Conservation (phyloP, 225 moss, liverwort and hornwort genomes). For the Antitrichia curtipendula region DNA sequence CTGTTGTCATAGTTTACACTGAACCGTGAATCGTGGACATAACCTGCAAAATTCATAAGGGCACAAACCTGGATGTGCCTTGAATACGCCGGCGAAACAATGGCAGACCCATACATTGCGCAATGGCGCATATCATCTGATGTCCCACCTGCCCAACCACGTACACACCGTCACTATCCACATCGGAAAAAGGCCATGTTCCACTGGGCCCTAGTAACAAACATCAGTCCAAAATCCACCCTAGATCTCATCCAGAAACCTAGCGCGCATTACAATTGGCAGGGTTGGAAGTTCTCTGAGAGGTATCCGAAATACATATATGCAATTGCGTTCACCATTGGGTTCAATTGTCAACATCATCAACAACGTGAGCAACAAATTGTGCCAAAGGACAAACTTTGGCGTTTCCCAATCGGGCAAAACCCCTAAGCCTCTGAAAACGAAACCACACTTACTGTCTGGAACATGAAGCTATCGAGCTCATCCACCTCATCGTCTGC, state of each 20-base stretch:
- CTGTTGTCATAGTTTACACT: neutral
- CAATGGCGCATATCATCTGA: slow-evolving; percentile 74
- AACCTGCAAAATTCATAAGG: neutral
- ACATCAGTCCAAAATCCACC: neutral
- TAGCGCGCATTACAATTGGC: neutral
- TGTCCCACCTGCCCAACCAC: slow-evolving; percentile 68
- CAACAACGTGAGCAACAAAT: neutral
- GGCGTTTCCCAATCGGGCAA: neutral
- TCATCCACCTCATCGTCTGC: slow-evolving; percentile 73
- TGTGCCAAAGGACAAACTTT: neutral
- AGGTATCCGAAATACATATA: neutral
- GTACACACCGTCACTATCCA: neutral
- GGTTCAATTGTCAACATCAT: neutral
- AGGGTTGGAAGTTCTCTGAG: neutral
- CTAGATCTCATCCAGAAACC: neutral
- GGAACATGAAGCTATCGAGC: slow-evolving; percentile 97
- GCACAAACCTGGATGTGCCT: slow-evolving; percentile 64
- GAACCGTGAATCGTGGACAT: neutral
- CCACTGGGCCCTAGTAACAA: neutral
- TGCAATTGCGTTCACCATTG: neutral
- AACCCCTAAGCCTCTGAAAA: neutral
- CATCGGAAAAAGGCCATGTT: neutral
- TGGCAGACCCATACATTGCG: slow-evolving; percentile 87
- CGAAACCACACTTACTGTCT: slow-evolving; percentile 51
- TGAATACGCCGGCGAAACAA: slow-evolving; percentile 80